Percentiles rank a stretch among this genome's conserved stretches.
phyloP scores from a whole-genome alignment of 2,329 filamentous ascomycete genomes.

The Beauveria rudraprayagi region DNA sequence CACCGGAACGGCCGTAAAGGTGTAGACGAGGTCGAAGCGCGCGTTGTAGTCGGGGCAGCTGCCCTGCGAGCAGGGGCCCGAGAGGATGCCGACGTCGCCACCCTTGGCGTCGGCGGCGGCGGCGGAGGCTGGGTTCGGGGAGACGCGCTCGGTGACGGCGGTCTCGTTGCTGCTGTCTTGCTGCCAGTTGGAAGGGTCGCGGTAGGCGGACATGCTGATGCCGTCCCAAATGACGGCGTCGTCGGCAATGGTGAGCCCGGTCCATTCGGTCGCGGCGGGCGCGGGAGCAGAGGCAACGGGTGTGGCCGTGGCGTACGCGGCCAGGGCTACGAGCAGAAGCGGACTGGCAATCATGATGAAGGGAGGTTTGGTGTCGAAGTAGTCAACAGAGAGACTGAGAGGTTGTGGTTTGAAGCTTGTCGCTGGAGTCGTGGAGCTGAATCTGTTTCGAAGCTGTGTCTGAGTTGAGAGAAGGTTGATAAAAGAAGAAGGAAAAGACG shows the following conservation, averaged over 20 bases:
- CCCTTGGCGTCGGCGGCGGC: neutral
- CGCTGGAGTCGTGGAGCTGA: neutral
- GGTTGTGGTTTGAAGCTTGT: neutral
- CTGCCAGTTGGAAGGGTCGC: neutral
- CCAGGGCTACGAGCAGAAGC: neutral
- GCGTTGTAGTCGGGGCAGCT: conserved; percentile 11
- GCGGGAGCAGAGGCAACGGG: neutral
- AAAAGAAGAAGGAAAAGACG: neutral
- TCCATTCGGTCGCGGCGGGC: neutral
- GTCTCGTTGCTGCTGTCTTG: neutral
- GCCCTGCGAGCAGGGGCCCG: conserved; percentile 10
- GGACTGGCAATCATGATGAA: neutral
- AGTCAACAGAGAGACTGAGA: neutral
- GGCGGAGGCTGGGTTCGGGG: neutral
- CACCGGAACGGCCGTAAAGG: neutral
- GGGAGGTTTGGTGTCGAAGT: neutral
- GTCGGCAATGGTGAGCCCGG: neutral
- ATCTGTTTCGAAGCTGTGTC: neutral
- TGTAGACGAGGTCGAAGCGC: conserved; percentile 11
- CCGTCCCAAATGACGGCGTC: neutral
- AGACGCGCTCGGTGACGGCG: neutral
- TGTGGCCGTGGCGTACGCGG: neutral
- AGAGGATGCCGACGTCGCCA: neutral
- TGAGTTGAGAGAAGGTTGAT: neutral
- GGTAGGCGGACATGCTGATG: neutral